Evolutionary conservation across 1,139 yeast genomes (phyloP).

Genomic region (Yamadazyma jaroonii): DNA sequence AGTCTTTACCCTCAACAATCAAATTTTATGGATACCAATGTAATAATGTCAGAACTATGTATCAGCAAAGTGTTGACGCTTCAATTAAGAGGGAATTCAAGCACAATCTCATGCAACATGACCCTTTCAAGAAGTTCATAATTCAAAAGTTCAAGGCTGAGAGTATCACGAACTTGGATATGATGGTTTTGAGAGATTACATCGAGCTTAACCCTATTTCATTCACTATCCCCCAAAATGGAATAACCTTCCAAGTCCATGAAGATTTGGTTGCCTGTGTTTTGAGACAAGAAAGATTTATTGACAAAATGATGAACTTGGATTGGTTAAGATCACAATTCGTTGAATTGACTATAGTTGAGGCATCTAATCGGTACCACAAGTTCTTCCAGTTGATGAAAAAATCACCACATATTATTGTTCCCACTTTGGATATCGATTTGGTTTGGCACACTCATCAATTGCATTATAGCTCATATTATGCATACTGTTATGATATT

Average conservation of each 20-base stretch:
- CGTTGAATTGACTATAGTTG: conserved; percentile 17
- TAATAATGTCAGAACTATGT: no score
- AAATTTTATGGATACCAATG: neutral
- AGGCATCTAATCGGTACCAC: conserved; percentile 22
- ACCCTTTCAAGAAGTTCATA: neutral
- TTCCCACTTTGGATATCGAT: conserved; percentile 42
- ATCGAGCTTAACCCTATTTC: conserved; percentile 9
- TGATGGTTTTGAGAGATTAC: conserved; percentile 9
- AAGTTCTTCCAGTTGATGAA: conserved; percentile 22
- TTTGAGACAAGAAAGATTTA: conserved; percentile 30
- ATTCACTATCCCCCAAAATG: conserved; percentile 18
- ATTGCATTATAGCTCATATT: conserved; percentile 23
- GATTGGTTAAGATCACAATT: conserved; percentile 29
- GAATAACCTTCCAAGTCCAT: conserved; percentile 12
- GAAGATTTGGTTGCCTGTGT: conserved; percentile 31
- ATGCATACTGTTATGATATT: conserved; percentile 15
- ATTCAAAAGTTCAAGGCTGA: neutral
- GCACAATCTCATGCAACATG: neutral
- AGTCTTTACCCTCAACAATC: neutral
- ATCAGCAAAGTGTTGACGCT: neutral
- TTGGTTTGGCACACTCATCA: conserved; percentile 44
- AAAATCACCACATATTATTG: conserved; percentile 15
- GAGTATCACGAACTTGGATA: conserved; percentile 6
- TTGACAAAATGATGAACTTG: conserved; percentile 27
- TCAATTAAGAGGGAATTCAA: neutral